Base-by-base conservation (phyloP, 345 rosid genomes). In the Brassica carinata region DNA sequence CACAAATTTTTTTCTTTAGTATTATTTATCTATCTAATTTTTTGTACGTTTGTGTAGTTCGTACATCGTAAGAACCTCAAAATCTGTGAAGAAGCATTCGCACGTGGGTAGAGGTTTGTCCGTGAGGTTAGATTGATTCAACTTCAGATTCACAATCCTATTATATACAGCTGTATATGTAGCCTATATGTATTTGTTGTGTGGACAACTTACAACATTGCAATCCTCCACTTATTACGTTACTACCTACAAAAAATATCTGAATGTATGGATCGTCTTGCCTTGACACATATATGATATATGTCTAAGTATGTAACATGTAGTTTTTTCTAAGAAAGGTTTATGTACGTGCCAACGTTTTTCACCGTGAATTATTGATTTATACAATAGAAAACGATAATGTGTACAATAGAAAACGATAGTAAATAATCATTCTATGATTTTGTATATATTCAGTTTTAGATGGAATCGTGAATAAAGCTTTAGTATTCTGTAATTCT, bases 241-340 rank as follows among this genome's bases (percentile, higher is more conserved):
- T 34, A 69, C 62, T 63, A 61, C 15, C 11, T 26, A 26, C 5
- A 9, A 67, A 43, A 68, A 51, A 69, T 27, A 64, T 70, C 72
- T 38, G 55, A 80, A 64, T 75, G 76, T 34, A 75, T 64, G 76
- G 83, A 75, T 75, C 76, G 67, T 69, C 65, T 74, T 62, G 34
- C 59, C 57, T 73, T 69, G 71, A 80, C 71, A 66, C 61, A 68
- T 61, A 3, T 58, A 72, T 59, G 26, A 2, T 45, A 13, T 45
- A 11, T 34, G 29, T 29, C 43, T 1, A 26, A 38, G 9, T 63
- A 40, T 62, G 18, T 27, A 34, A 40, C 15, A 73, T 29, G n/a
- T 34, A 63, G n/a, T 7, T 45, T 45, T 45, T 9, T 45, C 3
- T 38, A 45, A 45, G 53, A 45, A 45, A 45, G 53, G 53, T 13